Evolutionary conservation across 1,139 yeast species (phyloP).

Genomic region (Sugiyamaella neomexicana): DNA sequence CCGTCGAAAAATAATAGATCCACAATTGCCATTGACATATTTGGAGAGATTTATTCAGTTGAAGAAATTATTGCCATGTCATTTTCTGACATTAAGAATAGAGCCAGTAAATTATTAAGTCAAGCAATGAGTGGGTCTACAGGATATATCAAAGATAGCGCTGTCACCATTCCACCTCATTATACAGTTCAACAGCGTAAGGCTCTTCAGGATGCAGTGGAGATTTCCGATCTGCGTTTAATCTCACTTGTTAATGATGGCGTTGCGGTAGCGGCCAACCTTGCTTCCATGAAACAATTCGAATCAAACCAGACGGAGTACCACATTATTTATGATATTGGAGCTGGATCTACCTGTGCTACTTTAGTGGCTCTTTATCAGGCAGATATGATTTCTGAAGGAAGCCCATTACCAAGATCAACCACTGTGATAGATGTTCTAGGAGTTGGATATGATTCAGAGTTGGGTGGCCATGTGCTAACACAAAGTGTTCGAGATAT

Average conservation of each 20-base stretch:
- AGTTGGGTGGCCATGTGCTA: slow-evolving; percentile 72
- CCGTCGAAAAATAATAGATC: slow-evolving; percentile 49
- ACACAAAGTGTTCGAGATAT: slow-evolving; percentile 65
- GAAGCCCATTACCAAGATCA: slow-evolving; percentile 32
- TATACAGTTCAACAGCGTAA: slow-evolving; percentile 64
- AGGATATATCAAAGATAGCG: slow-evolving; percentile 58
- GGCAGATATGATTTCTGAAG: slow-evolving; percentile 45
- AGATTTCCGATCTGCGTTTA: slow-evolving; percentile 65
- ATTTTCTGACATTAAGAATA: slow-evolving; percentile 59
- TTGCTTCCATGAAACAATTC: slow-evolving; percentile 51
- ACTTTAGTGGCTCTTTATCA: slow-evolving; percentile 69
- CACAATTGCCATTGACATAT: slow-evolving; percentile 47
- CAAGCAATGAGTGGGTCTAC: slow-evolving; percentile 38
- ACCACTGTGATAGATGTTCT: slow-evolving; percentile 57
- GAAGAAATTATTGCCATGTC: slow-evolving; percentile 90
- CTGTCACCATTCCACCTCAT: slow-evolving; percentile 75
- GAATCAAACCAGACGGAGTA: slow-evolving; percentile 46
- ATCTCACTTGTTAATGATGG: slow-evolving; percentile 85
- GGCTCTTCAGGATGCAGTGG: slow-evolving; percentile 72
- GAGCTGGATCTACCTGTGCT: slow-evolving; percentile 89
- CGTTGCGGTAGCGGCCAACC: slow-evolving; percentile 82
- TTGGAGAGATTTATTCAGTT: slow-evolving; percentile 52
- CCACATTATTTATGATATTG: slow-evolving; percentile 83
- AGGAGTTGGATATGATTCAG: slow-evolving; percentile 65
- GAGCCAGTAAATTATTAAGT: slow-evolving; percentile 59